A percentile compares a stretch with the other conserved stretches of the same genome.
Evolutionary conservation across 495 filamentous ascomycete genomes (phyloP).

Genomic region (Penicillium nucicola): DNA sequence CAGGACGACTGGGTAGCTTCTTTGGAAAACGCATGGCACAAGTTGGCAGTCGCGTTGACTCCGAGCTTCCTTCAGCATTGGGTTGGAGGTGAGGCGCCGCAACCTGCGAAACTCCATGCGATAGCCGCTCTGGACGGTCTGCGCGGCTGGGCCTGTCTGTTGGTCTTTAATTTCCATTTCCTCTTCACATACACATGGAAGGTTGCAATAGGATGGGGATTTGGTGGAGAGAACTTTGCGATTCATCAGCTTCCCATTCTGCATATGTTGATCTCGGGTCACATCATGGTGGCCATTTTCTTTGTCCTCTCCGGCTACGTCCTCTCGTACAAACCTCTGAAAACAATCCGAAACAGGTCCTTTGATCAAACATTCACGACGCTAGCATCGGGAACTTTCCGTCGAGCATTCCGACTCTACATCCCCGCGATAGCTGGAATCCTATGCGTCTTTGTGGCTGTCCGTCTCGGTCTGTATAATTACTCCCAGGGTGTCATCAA

Average conservation of each 20-base stretch:
- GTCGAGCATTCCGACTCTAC: conserved; percentile 61
- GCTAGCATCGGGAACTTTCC: conserved; percentile 61
- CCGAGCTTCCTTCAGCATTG: conserved; percentile 42
- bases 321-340: conserved; percentile 62
- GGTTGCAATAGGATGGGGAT: conserved; percentile 45
- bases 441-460: conserved; percentile 51
- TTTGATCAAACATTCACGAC: conserved; percentile 46
- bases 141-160: conserved; percentile 49
- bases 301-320: conserved; percentile 72
- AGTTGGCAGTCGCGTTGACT: conserved; percentile 32
- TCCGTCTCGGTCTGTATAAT: conserved; percentile 49
- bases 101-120: conserved; percentile 35
- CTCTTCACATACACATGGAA: conserved; percentile 50
- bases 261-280: conserved; percentile 60
- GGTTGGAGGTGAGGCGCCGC: conserved; percentile 31
- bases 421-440: conserved; percentile 58
- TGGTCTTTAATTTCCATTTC: conserved; percentile 55
- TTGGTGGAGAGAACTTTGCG: conserved; percentile 47
- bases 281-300: conserved; percentile 71
- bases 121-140: conserved; percentile 50
- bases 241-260: conserved; percentile 63
- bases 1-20: conserved; percentile 30
- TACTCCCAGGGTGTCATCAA: conserved; percentile 37
- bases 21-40: conserved; percentile 25
- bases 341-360: conserved; percentile 52